A percentile compares a stretch with the other conserved stretches of the same genome.
These are phyloP conservation scores for Naganishia albida DNA, from an alignment of 1,284 basidiomycete genomes.

Conservation along the genomic window DNA sequence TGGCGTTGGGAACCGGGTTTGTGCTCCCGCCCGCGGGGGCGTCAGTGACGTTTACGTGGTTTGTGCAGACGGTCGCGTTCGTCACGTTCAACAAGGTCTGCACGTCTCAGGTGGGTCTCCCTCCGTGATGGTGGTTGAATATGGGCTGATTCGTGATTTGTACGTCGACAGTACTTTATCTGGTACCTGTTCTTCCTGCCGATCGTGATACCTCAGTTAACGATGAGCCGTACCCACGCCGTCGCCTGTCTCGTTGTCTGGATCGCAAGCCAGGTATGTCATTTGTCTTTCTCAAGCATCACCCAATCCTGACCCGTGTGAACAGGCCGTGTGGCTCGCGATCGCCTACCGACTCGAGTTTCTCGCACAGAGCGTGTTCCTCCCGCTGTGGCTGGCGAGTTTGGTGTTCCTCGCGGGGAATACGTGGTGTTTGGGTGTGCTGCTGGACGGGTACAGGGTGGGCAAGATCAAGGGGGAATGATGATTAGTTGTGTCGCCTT, in stretches of 20 bases:
- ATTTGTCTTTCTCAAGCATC: not conserved
- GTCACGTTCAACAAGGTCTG: conserved; percentile 98
- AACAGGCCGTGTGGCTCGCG: conserved; percentile 76
- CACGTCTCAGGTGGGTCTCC: conserved; percentile 78
- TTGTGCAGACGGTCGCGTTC: conserved; percentile 86
- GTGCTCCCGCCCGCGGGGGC: conserved; percentile 45
- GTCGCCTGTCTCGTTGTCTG: conserved; percentile 64
- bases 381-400: conserved; percentile 74
- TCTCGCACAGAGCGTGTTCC: conserved; percentile 70
- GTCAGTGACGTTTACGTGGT: conserved; percentile 77
- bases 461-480: not conserved
- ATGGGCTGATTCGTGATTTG: conserved; percentile 12
- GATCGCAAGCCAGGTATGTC: conserved; percentile 65
- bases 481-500: not conserved
- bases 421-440: conserved; percentile 68
- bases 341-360: conserved; percentile 89
- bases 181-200: conserved; percentile 96
- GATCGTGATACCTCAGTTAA: conserved; percentile 69
- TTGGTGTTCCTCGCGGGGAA: conserved; percentile 72
- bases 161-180: conserved; percentile 80
- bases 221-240: conserved; percentile 58
- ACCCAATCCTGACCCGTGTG: not conserved
- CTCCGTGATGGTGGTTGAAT: too few relatives aligned
- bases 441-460: conserved; percentile 57
- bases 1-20: conserved; percentile 43